These are phyloP conservation scores for Cytospora schulzeri DNA, from an alignment of 2,329 filamentous ascomycete genomes.

Conservation along the genomic window DNA sequence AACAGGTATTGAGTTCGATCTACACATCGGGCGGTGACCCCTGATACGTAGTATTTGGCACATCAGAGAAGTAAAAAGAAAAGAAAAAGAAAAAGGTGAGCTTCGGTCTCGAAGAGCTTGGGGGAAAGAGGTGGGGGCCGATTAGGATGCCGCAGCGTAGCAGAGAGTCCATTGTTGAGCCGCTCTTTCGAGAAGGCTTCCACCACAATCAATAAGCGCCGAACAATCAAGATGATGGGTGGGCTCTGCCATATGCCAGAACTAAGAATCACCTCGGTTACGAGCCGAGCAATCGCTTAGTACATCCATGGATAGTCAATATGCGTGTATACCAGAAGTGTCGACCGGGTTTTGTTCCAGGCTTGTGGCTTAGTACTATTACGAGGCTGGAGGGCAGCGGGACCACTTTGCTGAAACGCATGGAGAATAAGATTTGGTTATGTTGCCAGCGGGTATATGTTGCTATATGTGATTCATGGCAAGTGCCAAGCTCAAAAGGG, in stretches of 20 bases:
- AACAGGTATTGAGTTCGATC: background rate
- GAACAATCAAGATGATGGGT: background rate
- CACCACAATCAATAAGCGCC: background rate
- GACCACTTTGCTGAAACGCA: background rate
- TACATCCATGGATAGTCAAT: background rate
- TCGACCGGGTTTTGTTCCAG: background rate
- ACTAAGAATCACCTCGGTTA: background rate
- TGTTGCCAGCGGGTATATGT: background rate
- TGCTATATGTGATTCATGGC: background rate
- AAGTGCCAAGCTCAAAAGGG: background rate
- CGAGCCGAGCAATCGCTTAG: background rate
- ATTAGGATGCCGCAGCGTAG: background rate
- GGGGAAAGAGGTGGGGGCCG: background rate
- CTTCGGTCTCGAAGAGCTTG: background rate
- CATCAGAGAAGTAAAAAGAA: background rate
- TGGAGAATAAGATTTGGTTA: background rate
- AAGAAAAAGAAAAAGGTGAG: too few relatives aligned
- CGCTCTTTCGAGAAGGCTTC: background rate
- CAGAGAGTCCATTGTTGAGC: background rate
- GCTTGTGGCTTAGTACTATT: background rate
- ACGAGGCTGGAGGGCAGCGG: background rate
- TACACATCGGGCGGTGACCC: background rate
- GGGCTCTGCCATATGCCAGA: background rate
- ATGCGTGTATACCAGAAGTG: background rate
- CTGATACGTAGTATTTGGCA: background rate